Conservation (phyloP, 768 basidiomycete species). For the Rickenella mellea region DNA sequence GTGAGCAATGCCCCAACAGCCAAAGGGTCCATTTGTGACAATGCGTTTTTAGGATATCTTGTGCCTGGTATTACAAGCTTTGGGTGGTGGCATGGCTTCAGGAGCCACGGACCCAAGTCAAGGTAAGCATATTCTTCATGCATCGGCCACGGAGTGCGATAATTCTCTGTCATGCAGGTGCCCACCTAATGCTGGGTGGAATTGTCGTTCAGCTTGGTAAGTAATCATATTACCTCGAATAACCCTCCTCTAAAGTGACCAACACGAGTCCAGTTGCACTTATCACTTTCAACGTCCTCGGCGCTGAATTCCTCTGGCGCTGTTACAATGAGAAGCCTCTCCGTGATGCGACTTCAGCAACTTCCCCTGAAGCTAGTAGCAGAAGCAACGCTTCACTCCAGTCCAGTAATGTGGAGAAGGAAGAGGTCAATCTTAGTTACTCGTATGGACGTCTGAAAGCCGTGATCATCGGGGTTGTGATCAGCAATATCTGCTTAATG, state of each 20-base stretch:
- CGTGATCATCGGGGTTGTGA: conserved; percentile 23
- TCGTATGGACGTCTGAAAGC: neutral
- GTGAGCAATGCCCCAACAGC: too few relatives aligned
- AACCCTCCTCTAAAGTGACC: neutral
- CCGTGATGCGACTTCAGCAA: too few relatives aligned
- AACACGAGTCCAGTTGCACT: conserved; percentile 26
- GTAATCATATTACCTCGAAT: conserved; percentile 6
- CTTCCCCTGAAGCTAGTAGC: conserved; percentile 5
- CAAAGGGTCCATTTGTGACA: too few relatives aligned
- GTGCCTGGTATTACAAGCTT: neutral
- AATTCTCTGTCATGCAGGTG: conserved; percentile 18
- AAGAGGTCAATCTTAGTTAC: conserved; percentile 14
- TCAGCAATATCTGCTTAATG: conserved; percentile 21
- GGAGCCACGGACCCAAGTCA: neutral
- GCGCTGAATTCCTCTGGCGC: conserved; percentile 35
- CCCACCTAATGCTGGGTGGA: conserved; percentile 51
- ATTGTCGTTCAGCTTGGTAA: conserved; percentile 49
- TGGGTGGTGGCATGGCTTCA: neutral
- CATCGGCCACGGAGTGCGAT: too few relatives aligned
- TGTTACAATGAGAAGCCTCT: conserved; percentile 27
- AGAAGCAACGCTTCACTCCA: conserved; percentile 5
- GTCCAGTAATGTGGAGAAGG: conserved; percentile 15
- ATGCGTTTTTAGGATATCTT: conserved; percentile 1
- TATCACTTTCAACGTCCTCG: conserved; percentile 27
- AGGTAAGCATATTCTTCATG: too few relatives aligned